Evolutionary conservation across 441 rosid genomes (phyloP).

Genomic region (Jatropha podagrica): DNA sequence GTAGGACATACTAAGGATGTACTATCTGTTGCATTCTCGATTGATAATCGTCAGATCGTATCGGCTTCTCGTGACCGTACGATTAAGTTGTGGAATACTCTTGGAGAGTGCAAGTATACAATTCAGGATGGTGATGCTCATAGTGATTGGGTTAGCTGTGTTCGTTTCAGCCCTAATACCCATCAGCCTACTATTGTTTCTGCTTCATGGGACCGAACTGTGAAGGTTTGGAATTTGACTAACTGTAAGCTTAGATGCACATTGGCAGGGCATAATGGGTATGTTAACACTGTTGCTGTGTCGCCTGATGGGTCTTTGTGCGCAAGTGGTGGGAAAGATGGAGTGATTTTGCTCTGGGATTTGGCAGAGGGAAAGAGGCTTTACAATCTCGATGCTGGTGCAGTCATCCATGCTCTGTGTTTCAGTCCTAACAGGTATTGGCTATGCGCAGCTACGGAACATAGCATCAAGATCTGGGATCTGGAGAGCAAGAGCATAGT

Average conservation of each 20-base stretch:
- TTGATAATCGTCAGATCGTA: slow-evolving; percentile 96
- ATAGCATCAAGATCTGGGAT: slow-evolving; percentile 96
- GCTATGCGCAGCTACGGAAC: slow-evolving; percentile 92
- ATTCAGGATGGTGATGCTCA: slow-evolving; percentile 80
- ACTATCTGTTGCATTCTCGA: slow-evolving; percentile 90
- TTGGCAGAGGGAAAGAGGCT: slow-evolving; percentile 94
- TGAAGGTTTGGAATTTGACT: slow-evolving; percentile 92
- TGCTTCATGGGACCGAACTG: slow-evolving; percentile 79
- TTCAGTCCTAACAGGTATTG: slow-evolving; percentile 98
- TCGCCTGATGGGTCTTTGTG: slow-evolving; percentile 96
- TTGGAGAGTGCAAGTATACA: slow-evolving; percentile 92
- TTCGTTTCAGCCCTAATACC: slow-evolving; percentile 83
- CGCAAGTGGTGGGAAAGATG: slow-evolving; percentile 98
- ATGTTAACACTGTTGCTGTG: slow-evolving; percentile 89
- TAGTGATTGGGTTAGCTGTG: slow-evolving; percentile 85
- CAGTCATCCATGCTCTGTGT: slow-evolving; percentile 74
- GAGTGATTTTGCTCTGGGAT: slow-evolving; percentile 86
- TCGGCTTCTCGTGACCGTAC: slow-evolving; percentile 91
- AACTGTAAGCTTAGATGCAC: slow-evolving; percentile 84
- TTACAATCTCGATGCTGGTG: slow-evolving; percentile 76
- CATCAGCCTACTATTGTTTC: slow-evolving; percentile 80
- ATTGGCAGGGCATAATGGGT: slow-evolving; percentile 74
- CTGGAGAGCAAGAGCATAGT: slow-evolving; percentile 91
- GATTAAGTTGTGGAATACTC: slow-evolving; percentile 89
- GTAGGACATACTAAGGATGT: slow-evolving; percentile 96